Evolutionary conservation across 345 rosid genomes (phyloP), one percentile per base, ranked within the genome.

Genomic region (Citrus medica): DNA sequence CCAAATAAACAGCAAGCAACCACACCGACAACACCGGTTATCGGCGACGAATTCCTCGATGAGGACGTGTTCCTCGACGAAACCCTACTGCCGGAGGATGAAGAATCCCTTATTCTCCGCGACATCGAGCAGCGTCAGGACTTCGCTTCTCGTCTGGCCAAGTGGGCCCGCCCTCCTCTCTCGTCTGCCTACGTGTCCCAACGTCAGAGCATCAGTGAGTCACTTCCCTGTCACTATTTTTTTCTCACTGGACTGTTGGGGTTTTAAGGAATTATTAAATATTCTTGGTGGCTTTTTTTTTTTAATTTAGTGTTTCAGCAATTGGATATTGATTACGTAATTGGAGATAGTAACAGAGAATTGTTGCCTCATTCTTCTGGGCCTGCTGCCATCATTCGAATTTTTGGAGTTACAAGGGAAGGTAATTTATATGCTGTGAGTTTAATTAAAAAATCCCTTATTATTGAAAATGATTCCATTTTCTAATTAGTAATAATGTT

Each of bases 391-490:
- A 84, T 94, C 78, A 87, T 94, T 66, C 84, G 98, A 65, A 92
- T 96, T 66, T 94, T 96, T 0, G 99, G 99, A 21, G 97, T 96
- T 32, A 91, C 98, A 25, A 85, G 80, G 78, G 97, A 96, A 91
- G 99, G 99, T 51, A 65, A 33, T 13, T 65, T 21, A 33, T 33
- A 65, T 33, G 24, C 37, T 19, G 46, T 1, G 37, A 2, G 40
- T 65, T 33, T 65, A 2, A 21, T 17, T 10, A 21, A 19, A 19
- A 33, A 17, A 63, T 63, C 37, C 9, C 37, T 17, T 33, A 65
- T 4, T 35, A 25, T 68, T n/a, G n/a, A 22, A 69, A 42, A 35
- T 12, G 56, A 16, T 42, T 69, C 51, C 17, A 42, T 42, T 42
- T 42, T 42, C 14, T 42, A 42, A 38, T 67, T 22, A 25, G 5